Base-by-base conservation (phyloP, 2,329 filamentous ascomycete species). In the Neopestalotiopsis rosae region DNA sequence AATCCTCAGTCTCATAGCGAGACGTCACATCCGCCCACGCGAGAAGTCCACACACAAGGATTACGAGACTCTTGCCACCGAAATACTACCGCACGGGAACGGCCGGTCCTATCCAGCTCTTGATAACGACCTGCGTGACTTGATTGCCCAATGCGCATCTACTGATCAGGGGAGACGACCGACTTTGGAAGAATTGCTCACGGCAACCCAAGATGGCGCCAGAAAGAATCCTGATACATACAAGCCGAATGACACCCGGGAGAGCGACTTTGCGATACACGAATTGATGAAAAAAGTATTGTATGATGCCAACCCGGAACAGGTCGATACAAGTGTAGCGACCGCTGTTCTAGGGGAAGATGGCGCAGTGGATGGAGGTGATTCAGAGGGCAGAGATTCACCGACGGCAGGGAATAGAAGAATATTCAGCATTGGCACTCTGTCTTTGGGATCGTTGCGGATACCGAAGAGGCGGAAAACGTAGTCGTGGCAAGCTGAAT, bases 1-100 rank as follows among this genome's bases (percentile, higher is more conserved):
- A 17, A 24, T 59, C 6, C 30, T 59, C 17, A 34, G 24, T 9
- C 57, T 34, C 2, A 59, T 59, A 59, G 30, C 30, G 2, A 30
- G 57, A 30, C 57, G 30, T 24, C 24, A 59, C 14, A 28, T 59
- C 3, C 20, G 57, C 30, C 17, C 17, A 6, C 57, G 57, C 10
- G 57, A 30, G 4, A 59, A 24, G 7, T 32, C 28, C 24, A 42
- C n/a, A 12, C 62, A 67, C 28, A 34, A 52, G 1, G 66, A 56
- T 24, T 34, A 24, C 66, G n/a, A 59, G 7, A 62, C 66, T 5
- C 13, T 45, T 13, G 66, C 66, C 5, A 67, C 66, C 5, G 66
- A 67, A 28, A 62, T 67, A 2, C 66, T 67, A 9, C 65, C 65
- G 6, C 65, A 34, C 13, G 45, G 34, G 24, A 13, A 32, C 38